A percentile compares a stretch with the other conserved stretches of the same genome.
Conservation (phyloP, 192 early-diverging fungal genomes). For the Paraglomus occultum region DNA sequence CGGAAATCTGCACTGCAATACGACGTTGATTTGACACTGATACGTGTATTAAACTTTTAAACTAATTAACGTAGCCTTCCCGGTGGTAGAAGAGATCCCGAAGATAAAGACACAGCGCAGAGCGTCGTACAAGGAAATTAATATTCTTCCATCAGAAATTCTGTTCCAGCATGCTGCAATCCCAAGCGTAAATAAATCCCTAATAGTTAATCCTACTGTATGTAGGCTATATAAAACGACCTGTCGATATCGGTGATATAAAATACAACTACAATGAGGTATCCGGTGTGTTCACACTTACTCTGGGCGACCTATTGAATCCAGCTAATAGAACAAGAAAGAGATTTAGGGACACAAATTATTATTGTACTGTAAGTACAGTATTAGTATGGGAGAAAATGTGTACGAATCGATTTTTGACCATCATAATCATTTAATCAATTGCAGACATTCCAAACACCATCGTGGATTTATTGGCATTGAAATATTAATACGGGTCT, state of each 20-base stretch:
- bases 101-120: conserved; percentile 67
- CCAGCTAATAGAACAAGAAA: conserved; percentile 38
- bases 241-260: conserved; percentile 43
- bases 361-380: conserved; percentile 59
- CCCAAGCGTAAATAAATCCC: conserved; percentile 56
- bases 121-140: conserved; percentile 81
- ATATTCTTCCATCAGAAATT: conserved; percentile 42
- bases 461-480: background rate
- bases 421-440: background rate
- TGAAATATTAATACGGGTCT: conserved; percentile 77
- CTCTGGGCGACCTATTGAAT: conserved; percentile 62
- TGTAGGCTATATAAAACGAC: conserved; percentile 52
- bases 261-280: conserved; percentile 68
- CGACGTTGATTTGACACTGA: background rate
- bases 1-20: background rate
- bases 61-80: conserved; percentile 53
- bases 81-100: conserved; percentile 67
- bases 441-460: conserved; percentile 7
- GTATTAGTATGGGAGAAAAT: conserved; percentile 42
- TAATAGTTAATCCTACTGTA: conserved; percentile 63
- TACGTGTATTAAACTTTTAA: background rate
- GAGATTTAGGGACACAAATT: conserved; percentile 51
- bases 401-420: conserved; percentile 34
- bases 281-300: conserved; percentile 61
- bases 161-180: conserved; percentile 60